Percentiles rank a stretch among this genome's conserved stretches.
phyloP scores from a whole-genome alignment of 768 basidiomycete genomes.

The Termitomyces sp. region DNA sequence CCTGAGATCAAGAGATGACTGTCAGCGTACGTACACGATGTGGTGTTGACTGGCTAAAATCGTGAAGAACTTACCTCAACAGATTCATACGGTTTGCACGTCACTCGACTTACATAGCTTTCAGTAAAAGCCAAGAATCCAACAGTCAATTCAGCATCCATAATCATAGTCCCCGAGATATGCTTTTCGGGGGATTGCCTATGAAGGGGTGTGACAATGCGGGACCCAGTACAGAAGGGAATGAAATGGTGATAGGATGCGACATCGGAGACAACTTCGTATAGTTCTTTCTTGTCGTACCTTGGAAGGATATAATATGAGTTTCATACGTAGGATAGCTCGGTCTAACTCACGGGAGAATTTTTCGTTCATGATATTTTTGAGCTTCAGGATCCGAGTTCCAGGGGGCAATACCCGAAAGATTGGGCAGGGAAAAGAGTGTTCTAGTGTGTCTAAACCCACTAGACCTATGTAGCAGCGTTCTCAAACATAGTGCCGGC shows the following conservation, averaged over 20 bases:
- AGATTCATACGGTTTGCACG: constrained; percentile 71
- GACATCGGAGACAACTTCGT: constrained; percentile 85
- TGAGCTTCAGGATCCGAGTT: constrained; percentile 42
- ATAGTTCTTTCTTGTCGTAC: constrained; percentile 77
- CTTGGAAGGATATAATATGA: constrained; percentile 37
- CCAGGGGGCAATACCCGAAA: constrained; percentile 45
- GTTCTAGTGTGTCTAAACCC: constrained; percentile 22
- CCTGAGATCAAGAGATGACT: constrained; percentile 42
- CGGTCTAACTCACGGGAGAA: constrained; percentile 73
- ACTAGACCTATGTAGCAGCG: constrained; percentile 2
- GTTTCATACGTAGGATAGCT: constrained; percentile 1
- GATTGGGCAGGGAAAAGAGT: constrained; percentile 51
- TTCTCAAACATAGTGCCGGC: constrained; percentile 11
- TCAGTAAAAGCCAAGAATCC: constrained; percentile 88
- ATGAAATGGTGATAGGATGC: constrained; percentile 83
- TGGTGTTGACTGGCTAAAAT: not conserved
- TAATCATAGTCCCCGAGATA: constrained; percentile 35
- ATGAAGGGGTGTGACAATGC: constrained; percentile 45
- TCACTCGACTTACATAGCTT: constrained; percentile 84
- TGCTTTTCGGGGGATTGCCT: constrained; percentile 20
- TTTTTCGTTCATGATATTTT: constrained; percentile 78
- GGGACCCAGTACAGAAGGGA: constrained; percentile 82
- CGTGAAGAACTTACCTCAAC: constrained; percentile 64
- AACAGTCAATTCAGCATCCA: constrained; percentile 86
- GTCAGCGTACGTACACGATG: not conserved